Base-by-base conservation (phyloP, 768 basidiomycete species). In the Coprinopsis strossmayeri region DNA sequence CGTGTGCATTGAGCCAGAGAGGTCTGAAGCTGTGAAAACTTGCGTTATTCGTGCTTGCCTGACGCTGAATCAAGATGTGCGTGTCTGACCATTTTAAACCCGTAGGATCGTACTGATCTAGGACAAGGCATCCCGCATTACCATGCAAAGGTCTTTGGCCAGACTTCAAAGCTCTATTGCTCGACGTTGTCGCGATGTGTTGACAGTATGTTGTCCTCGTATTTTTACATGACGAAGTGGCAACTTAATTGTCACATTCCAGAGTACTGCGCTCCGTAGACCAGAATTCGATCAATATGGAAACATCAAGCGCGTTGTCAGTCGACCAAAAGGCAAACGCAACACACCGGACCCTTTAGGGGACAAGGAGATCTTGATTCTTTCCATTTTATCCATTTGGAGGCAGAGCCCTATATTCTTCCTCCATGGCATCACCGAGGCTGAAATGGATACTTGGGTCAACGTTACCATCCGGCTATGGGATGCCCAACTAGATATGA, bases 11-110 rank as follows among this genome's bases (percentile, higher is more conserved):
- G 81, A 85, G 48, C 79, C 89, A 7, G 86, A 90, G 56, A 77
- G 85, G 25, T 84, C 87, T 1, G 87, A 91, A 21, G 84, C 84
- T 1, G 79, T 89, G 55, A 92, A 92, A 69, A 78, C 84, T 10
- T 79, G 79, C 50, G 91, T 76, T 1, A 71, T 92, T 46, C 81
- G 84, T 53, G 87, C 91, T 2, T 82, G 77, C 55, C 64, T 87
- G 34, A 86, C 81, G 0, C 60, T 91, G 26, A 68, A 75, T 5
- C 72, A 79, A 45, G 89, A 93, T 70, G 85, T 82, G 57, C 49
- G 66, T 56, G n/a, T 18, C n/a, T 27, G 12, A 15, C 49, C 25
- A 52, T 10, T 28, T 34, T 2, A 12, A 11, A 17, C 30, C 9
- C 30, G 7, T 32, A 7, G 30, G 30, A n/a, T 28, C 12, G 5